Base-by-base conservation (phyloP, 768 basidiomycete genomes). In the Tricholoma terreum region DNA sequence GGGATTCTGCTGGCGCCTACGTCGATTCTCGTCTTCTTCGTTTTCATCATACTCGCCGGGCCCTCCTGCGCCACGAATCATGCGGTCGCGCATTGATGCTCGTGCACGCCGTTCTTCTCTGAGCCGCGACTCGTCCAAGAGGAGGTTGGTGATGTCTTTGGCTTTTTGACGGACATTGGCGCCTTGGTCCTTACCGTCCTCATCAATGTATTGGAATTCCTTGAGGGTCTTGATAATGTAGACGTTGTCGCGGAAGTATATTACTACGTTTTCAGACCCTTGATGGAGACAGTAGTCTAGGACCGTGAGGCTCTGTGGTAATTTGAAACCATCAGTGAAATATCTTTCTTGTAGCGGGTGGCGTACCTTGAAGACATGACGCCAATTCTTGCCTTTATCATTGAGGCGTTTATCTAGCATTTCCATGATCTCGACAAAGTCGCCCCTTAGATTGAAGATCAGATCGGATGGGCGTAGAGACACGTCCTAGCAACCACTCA, bases 391-490 rank as follows among this genome's bases (percentile, higher is more conserved):
- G 35, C 97, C 97, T 80, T 97, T 98, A 77, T 99, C 97, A 65
- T 94, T 94, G 60, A 99, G 77, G 52, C 97, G 86, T 75, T 99
- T 98, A 75, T 98, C 97, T 50, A 99, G 81, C 93, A 98, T 97
- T 78, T 99, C 97, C 94, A 99, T 98, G 67, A 99, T 92, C 76
- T 99, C 97, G 11, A 98, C 94, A 71, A 99, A 99, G 67, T 98
- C 95, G 58, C 86, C 89, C 74, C 94, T 83, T 55, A 27, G 49
- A 43, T 12, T n/a, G 11, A 15, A 48, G 36, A 35, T 60, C 19
- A 52, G 56, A 31, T 35, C 15, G 33, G 34, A 60, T 42, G 19
- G 36, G 45, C 21, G 8, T 30, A 19, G 54, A 40, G 52, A 54
- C 24, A 46, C 33, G 12, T 40, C 43, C 30, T 14, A 35, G 19